Base-by-base conservation (phyloP, 768 basidiomycete species). In the Boletales sp. region DNA sequence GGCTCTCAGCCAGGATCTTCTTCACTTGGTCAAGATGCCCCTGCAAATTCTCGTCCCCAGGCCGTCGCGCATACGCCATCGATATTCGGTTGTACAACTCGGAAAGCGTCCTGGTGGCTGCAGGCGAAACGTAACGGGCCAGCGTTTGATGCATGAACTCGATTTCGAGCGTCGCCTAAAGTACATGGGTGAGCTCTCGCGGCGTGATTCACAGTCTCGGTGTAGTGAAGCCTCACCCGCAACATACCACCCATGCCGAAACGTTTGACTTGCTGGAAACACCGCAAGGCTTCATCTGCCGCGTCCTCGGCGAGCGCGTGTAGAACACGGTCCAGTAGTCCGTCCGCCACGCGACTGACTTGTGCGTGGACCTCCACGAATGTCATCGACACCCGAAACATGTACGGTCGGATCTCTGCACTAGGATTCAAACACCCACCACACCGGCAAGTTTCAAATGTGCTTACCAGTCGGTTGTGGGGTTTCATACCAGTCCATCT, bases 231-330 rank as follows among this genome's bases (percentile, higher is more conserved):
- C 87, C 51, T 13, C 65, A 96, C 94, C 42, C 91, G 83, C 39
- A 99, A 78, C 96, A 98, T 98, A 9, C 96, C 96, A 30, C 96
- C 96, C 86, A 97, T 96, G 15, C 94, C 94, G 63, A 96, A 97
- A 43, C 86, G 80, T 61, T 86, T 87, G 37, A 98, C 84, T 68
- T 94, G 86, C 58, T 80, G 81, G 79, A 99, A 94, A 68, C 86
- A 90, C 13, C 75, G 78, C 48, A 97, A 74, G 0, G 94, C 87
- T 60, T 94, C 91, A 9, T 81, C 77, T 13, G 93, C 87, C 15
- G 95, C 73, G 51, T 88, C 86, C 53, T 91, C 86, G 13, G 94
- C 86, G 14, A 97, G 77, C 15, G 84, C 75, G 51, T 83, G 82
- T 40, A 98, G 72, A 25, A 84, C 84, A n/a, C 94, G 83, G 39